Evolutionary conservation across 23 red algal species (phyloP).

Genomic region (Gracilaria vermiculophylla): DNA sequence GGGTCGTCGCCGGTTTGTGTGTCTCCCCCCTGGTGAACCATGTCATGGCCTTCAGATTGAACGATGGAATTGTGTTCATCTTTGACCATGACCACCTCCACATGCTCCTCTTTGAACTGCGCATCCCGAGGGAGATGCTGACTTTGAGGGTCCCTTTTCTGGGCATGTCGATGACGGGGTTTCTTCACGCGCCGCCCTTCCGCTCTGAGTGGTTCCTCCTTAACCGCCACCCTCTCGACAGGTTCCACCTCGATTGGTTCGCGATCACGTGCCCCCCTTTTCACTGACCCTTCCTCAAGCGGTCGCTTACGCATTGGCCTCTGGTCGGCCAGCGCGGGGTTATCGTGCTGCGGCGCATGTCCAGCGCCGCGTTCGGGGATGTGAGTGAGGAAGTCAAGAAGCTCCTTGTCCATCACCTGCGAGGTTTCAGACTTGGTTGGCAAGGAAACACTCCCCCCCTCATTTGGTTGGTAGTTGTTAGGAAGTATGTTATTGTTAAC

Average conservation of each 20-base stretch:
- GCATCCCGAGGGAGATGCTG: too few relatives aligned
- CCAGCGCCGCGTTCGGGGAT: not conserved
- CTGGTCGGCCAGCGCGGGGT: too few relatives aligned
- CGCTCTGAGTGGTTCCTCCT: too few relatives aligned
- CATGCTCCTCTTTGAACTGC: not conserved
- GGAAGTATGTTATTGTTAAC: constrained; percentile 2
- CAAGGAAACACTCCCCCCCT: not conserved
- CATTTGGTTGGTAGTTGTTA: not conserved
- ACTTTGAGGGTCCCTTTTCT: too few relatives aligned
- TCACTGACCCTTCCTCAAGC: too few relatives aligned
- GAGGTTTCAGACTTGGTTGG: not conserved
- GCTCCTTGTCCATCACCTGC: not conserved
- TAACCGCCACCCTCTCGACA: too few relatives aligned
- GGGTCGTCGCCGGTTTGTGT: not conserved
- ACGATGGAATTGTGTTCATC: not conserved
- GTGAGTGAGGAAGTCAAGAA: not conserved
- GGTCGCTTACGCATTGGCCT: too few relatives aligned
- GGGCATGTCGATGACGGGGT: too few relatives aligned
- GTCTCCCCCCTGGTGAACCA: not conserved
- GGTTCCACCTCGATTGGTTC: too few relatives aligned
- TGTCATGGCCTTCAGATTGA: not conserved
- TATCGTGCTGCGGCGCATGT: not conserved
- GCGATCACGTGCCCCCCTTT: too few relatives aligned
- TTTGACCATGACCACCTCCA: not conserved
- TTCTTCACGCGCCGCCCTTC: too few relatives aligned